phyloP scores from a whole-genome alignment of 306 rosid genomes.

The Nissolia schottii region DNA sequence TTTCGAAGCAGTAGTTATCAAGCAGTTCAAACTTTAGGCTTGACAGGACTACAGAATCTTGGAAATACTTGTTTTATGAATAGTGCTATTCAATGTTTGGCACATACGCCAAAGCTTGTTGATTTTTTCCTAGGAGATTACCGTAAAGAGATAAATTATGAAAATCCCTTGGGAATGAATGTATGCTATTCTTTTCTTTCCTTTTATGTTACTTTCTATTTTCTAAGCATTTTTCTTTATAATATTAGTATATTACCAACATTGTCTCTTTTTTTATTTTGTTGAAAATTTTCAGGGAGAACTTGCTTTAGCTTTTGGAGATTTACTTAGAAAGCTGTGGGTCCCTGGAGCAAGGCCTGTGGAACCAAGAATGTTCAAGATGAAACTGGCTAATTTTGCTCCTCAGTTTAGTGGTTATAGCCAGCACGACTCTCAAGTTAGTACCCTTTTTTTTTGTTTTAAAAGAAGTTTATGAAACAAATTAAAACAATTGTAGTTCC shows the following conservation, averaged over 20 bases:
- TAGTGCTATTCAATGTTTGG: constrained; percentile 85
- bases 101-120: constrained; percentile 71
- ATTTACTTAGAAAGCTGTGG: constrained; percentile 78
- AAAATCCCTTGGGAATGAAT: constrained; percentile 82
- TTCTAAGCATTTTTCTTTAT: background rate
- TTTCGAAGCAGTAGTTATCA: constrained; percentile 39
- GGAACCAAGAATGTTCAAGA: constrained; percentile 66
- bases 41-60: constrained; percentile 83
- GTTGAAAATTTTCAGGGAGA: constrained; percentile 55
- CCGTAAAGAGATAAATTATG: constrained; percentile 64
- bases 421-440: constrained; percentile 94
- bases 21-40: constrained; percentile 55
- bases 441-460: constrained; percentile 14
- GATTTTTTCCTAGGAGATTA: constrained; percentile 81
- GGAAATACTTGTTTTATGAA: constrained; percentile 97
- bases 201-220: constrained; percentile 4
- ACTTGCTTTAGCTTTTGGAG: constrained; percentile 87
- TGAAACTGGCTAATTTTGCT: constrained; percentile 64
- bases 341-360: constrained; percentile 60
- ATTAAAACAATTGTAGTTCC: constrained; percentile 8
- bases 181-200: constrained; percentile 38
- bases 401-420: constrained; percentile 80
- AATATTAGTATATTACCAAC: background rate
- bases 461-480: background rate
- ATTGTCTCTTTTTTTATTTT: background rate